A percentile compares a stretch with the other conserved stretches of the same genome.
Evolutionary conservation across 352 stramenopile genomes (phyloP).

Genomic region (Phytopythium montanum): DNA sequence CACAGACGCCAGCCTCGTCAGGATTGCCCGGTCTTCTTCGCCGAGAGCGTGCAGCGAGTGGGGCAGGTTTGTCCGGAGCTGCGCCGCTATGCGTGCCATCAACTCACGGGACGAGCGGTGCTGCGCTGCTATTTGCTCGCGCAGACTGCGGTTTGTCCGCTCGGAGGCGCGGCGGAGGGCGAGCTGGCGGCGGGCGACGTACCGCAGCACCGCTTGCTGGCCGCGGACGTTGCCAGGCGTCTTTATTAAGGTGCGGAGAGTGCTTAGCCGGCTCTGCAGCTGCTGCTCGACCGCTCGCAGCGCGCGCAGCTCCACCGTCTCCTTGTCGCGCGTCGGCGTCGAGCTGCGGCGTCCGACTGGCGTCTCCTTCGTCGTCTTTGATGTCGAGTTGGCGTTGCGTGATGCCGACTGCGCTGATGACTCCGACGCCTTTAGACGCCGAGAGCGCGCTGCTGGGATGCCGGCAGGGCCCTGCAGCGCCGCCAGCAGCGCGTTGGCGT

Average conservation of each 20-base stretch:
- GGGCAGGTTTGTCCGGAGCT: background rate
- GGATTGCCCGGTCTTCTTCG: conserved; percentile 13
- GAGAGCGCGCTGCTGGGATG: background rate
- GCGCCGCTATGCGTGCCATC: conserved; percentile 2
- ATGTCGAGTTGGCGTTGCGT: background rate
- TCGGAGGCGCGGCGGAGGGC: conserved; percentile 14
- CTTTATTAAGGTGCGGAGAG: background rate
- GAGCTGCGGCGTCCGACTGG: background rate
- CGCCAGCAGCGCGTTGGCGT: conserved; percentile 1
- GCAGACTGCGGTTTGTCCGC: conserved; percentile 14
- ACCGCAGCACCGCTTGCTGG: background rate
- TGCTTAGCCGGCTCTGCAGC: background rate
- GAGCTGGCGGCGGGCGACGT: conserved; percentile 20
- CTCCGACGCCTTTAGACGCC: background rate
- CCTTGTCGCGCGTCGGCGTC: conserved; percentile 5
- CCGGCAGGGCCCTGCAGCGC: background rate
- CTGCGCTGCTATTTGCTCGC: conserved; percentile 14
- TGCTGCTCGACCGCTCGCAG: background rate
- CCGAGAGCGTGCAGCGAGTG: conserved; percentile 12
- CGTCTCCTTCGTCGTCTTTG: background rate
- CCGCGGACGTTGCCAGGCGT: background rate
- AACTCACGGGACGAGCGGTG: conserved; percentile 4
- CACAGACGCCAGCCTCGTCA: conserved; percentile 16
- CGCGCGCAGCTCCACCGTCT: background rate
- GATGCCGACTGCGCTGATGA: background rate